Conservation (phyloP, 495 filamentous ascomycete species). For the Penicillium egyptiacum region DNA sequence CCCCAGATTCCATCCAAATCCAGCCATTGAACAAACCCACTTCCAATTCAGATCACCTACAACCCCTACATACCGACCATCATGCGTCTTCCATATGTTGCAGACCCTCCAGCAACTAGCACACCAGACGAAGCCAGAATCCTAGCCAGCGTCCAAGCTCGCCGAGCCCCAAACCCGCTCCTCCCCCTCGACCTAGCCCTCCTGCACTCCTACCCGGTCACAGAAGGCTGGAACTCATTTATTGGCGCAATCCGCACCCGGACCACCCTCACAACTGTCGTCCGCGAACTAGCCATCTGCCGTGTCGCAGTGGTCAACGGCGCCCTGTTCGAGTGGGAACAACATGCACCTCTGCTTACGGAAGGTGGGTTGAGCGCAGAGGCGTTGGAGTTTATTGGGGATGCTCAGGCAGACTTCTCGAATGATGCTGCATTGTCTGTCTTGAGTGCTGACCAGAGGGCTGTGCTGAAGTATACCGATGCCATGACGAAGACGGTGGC, state of each 20-base stretch:
- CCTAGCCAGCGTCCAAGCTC: slow-evolving; percentile 58
- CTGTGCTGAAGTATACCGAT: slow-evolving; percentile 68
- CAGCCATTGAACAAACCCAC: not conserved
- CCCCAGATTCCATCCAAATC: not conserved
- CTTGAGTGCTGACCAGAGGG: slow-evolving; percentile 59
- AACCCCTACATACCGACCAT: slow-evolving; percentile 14
- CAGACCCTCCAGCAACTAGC: slow-evolving; percentile 53
- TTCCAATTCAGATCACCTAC: not conserved
- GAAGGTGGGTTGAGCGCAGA: slow-evolving; percentile 49
- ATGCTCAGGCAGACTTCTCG: slow-evolving; percentile 26
- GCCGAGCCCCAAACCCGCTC: slow-evolving; percentile 62
- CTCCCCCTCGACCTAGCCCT: slow-evolving; percentile 71
- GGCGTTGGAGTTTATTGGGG: slow-evolving; percentile 46
- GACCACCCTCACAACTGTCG: slow-evolving; percentile 56
- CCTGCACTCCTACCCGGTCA: slow-evolving; percentile 68
- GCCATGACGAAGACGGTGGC: slow-evolving; percentile 68
- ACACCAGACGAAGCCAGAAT: slow-evolving; percentile 53
- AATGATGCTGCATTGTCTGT: slow-evolving; percentile 21
- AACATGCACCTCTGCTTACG: slow-evolving; percentile 66
- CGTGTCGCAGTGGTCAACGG: slow-evolving; percentile 71
- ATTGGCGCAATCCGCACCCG: slow-evolving; percentile 70
- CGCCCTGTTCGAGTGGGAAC: slow-evolving; percentile 78
- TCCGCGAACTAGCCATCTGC: slow-evolving; percentile 72
- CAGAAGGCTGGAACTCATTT: slow-evolving; percentile 81
- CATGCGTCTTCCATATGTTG: slow-evolving; percentile 73